Conservation (phyloP, 2,329 filamentous ascomycete species). For the Diaporthe capsici region DNA sequence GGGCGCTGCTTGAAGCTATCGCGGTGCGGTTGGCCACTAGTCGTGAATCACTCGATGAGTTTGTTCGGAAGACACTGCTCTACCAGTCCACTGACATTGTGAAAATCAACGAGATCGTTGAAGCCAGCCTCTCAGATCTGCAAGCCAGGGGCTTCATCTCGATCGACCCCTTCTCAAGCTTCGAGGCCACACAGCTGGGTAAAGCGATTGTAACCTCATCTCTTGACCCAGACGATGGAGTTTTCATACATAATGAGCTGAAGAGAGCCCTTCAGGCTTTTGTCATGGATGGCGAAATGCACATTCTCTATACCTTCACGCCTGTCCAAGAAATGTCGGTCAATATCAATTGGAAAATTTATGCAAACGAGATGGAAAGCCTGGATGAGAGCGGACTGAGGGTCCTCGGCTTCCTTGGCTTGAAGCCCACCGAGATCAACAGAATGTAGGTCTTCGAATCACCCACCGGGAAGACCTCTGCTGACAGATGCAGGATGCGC, state of each 20-base stretch:
- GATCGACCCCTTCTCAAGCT: conserved; percentile 64
- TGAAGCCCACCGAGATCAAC: conserved; percentile 77
- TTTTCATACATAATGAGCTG: conserved; percentile 80
- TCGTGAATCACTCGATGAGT: conserved; percentile 75
- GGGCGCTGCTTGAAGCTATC: conserved; percentile 80
- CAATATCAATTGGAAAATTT: conserved; percentile 79
- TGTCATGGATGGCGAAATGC: conserved; percentile 86
- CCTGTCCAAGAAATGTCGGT: conserved; percentile 73
- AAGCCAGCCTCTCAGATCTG: conserved; percentile 72
- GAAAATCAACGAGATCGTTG: conserved; percentile 67
- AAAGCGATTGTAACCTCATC: conserved; percentile 80
- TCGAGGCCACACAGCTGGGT: conserved; percentile 75
- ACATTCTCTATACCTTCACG: conserved; percentile 83
- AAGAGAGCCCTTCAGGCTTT: conserved; percentile 77
- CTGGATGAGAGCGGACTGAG: conserved; percentile 80
- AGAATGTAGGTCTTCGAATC: conserved; percentile 66
- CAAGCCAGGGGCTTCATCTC: conserved; percentile 68
- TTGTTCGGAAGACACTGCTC: conserved; percentile 77
- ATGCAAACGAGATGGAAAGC: conserved; percentile 77
- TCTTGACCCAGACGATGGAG: conserved; percentile 80
- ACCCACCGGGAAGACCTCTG: conserved; percentile 41
- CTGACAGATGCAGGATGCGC: conserved; percentile 67
- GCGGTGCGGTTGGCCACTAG: conserved; percentile 77
- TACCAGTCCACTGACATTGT: conserved; percentile 67
- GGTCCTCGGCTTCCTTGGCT: conserved; percentile 76